Conservation (phyloP, 2,329 filamentous ascomycete species). For the Xylariaceae sp. region DNA sequence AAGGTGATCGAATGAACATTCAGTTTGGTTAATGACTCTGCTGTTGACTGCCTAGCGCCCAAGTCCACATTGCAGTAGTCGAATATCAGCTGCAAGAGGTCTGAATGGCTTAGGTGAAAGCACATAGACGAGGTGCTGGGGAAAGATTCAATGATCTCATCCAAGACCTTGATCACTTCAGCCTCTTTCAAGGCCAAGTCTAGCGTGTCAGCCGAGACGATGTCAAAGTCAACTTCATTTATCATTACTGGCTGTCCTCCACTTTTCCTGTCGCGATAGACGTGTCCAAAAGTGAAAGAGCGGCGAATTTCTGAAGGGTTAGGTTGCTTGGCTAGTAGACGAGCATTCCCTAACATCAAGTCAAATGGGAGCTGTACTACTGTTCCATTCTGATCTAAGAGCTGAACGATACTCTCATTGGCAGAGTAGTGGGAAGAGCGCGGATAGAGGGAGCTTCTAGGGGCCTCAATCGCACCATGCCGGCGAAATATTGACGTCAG, state of each 20-base stretch:
- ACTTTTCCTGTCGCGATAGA: slow-evolving; percentile 79
- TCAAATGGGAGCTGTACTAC: slow-evolving; percentile 94
- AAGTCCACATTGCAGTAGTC: slow-evolving; percentile 82
- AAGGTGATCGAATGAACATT: slow-evolving; percentile 83
- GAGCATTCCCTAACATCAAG: slow-evolving; percentile 85
- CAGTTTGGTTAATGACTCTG: slow-evolving; percentile 84
- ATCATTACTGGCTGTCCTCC: slow-evolving; percentile 83
- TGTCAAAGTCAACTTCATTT: slow-evolving; percentile 94
- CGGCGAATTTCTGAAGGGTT: slow-evolving; percentile 69
- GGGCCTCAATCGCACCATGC: slow-evolving; percentile 85
- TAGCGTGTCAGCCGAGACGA: slow-evolving; percentile 80
- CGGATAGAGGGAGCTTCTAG: slow-evolving; percentile 79
- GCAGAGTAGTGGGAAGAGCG: slow-evolving; percentile 77
- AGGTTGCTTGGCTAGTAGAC: slow-evolving; percentile 76
- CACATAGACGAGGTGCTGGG: slow-evolving; percentile 81
- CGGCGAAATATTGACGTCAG: slow-evolving; percentile 81
- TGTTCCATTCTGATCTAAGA: slow-evolving; percentile 85
- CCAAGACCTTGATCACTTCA: slow-evolving; percentile 90
- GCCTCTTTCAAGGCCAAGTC: slow-evolving; percentile 91
- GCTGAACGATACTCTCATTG: slow-evolving; percentile 71
- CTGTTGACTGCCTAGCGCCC: slow-evolving; percentile 71
- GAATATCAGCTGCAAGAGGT: slow-evolving; percentile 85
- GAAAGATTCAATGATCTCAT: slow-evolving; percentile 85
- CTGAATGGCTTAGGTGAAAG: slow-evolving; percentile 88
- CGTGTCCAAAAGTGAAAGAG: slow-evolving; percentile 84